Base-by-base conservation (phyloP, 2,329 filamentous ascomycete genomes). In the Arthrobotrys sphaeroides region DNA sequence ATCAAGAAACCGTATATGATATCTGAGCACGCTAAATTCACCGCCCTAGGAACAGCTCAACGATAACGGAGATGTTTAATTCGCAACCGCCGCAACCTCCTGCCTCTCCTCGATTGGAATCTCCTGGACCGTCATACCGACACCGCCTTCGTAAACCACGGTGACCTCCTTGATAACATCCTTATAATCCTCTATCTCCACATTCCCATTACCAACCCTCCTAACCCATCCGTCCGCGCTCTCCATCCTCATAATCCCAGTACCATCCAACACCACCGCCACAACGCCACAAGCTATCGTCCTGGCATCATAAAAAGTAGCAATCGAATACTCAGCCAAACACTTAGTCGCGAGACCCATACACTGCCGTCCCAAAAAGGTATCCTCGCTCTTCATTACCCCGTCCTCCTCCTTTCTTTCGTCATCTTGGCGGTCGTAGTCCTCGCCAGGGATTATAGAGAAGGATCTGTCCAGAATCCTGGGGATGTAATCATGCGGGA, bases 401-500 rank as follows among this genome's bases (percentile, higher is more conserved):
- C 78, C 77, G 43, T 79, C 78, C 77, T 82, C 81, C 33, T 79
- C 79, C 42, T 77, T 75, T 65, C 68, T 77, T 55, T 45, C 55
- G 57, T 7, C 60, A 73, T 18, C 33, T 66, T 57, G 42, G 9
- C 68, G 47, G 51, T 69, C 60, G 40, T 53, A 42, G 53, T 74
- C 59, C 13, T 78, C 75, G 40, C 64, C 77, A 9, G 49, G 59
- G 57, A 76, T 60, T 3, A 79, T 45, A 16, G 70, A 60, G 33
- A 81, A 61, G 3, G 78, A 77, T 45, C 59, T 33, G 18, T 80
- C 78, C 0, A 82, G 78, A 38, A 81, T 78, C 5, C 80, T 77
- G 10, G 79, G 77, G 10, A 82, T 78, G 59, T 80, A 81, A 20
- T 82, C 80, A 47, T 81, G 78, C n/a, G 81, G 80, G 1, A 81